Percentiles rank a stretch among this genome's conserved stretches.
Conservation (phyloP, 805 yeast species). For the Jamesozyma piceae region DNA sequence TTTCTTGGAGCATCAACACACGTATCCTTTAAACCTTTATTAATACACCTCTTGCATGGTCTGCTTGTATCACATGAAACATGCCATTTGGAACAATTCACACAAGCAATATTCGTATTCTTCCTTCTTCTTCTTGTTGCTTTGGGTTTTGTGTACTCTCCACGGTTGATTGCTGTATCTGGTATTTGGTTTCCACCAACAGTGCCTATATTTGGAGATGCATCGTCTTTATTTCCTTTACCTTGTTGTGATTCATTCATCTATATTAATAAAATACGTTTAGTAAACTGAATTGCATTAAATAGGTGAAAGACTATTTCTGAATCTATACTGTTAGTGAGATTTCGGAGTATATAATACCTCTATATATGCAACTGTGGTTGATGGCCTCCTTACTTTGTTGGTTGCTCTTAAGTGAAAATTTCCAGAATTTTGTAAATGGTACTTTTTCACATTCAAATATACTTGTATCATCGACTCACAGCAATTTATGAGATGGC, state of each 20-base stretch:
- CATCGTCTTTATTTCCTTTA: background rate
- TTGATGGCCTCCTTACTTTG: too few relatives aligned
- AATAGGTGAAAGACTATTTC: too few relatives aligned
- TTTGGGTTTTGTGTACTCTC: background rate
- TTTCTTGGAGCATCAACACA: slow-evolving; percentile 90
- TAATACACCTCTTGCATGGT: slow-evolving; percentile 74
- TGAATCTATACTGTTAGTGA: too few relatives aligned
- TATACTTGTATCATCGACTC: too few relatives aligned
- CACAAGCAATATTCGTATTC: slow-evolving; percentile 82
- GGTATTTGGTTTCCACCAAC: background rate
- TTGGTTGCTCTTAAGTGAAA: too few relatives aligned
- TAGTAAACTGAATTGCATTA: background rate
- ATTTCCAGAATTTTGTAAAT: too few relatives aligned
- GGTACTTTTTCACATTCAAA: too few relatives aligned
- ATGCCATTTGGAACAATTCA: slow-evolving; percentile 84
- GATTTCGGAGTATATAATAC: too few relatives aligned
- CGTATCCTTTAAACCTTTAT: slow-evolving; percentile 53
- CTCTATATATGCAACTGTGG: too few relatives aligned
- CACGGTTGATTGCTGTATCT: background rate
- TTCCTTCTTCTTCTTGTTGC: slow-evolving; percentile 31
- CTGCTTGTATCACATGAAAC: slow-evolving; percentile 80
- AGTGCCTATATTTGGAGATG: background rate
- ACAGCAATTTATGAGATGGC: too few relatives aligned
- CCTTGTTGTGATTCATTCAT: background rate
- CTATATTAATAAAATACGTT: background rate